Evolutionary conservation across 176 grass and related monocot species (phyloP), one percentile per base, ranked within the genome.

Genomic region (Hordeum marinum): DNA sequence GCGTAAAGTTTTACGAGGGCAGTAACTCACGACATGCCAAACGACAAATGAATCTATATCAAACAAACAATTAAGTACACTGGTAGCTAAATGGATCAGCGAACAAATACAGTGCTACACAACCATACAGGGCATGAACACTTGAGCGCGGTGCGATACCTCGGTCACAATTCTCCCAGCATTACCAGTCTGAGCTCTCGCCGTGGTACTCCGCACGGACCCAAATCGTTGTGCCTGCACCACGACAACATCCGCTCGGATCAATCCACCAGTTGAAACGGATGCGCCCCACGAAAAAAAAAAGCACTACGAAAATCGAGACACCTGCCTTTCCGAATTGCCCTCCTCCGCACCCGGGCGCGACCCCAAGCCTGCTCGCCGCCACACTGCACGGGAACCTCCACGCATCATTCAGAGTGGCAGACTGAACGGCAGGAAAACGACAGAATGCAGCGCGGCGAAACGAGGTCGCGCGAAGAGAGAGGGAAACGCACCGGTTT

Each of bases 281-380:
- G 11, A 31, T 72, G 77, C 42, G 23, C 4, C 7, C 55, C 37
- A 59, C 18, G 43, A 81, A 82, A 20, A 64, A 7, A 21, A 77
- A 77, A 20, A 61, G 17, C 0, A 14, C 40, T 15, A 41, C 6
- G 15, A 34, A 45, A 76, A 76, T 50, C 15, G 39, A 84, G 83
- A 88, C 26, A 72, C 79, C 10, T 88, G 40, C 91, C 89, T 98
- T 91, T 43, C 58, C 80, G 46, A 91, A 85, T 57, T 40, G 63
- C 10, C 52, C 66, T 72, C 80, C 61, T 77, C 75, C 67, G 43
- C 27, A 64, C 1, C 82, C 12, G 42, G 90, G 78, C 80, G 75
- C 85, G 76, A 84, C 80, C 60, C 43, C 61, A 39, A 45, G 42
- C 78, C 80, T 85, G 23, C 50, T 88, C 65, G 84, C 88, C 21